A percentile compares a stretch with the other conserved stretches of the same genome.
These are phyloP conservation scores for Tetrapisispora nanseiensis DNA, from an alignment of 805 yeast genomes.

Conservation along the genomic window DNA sequence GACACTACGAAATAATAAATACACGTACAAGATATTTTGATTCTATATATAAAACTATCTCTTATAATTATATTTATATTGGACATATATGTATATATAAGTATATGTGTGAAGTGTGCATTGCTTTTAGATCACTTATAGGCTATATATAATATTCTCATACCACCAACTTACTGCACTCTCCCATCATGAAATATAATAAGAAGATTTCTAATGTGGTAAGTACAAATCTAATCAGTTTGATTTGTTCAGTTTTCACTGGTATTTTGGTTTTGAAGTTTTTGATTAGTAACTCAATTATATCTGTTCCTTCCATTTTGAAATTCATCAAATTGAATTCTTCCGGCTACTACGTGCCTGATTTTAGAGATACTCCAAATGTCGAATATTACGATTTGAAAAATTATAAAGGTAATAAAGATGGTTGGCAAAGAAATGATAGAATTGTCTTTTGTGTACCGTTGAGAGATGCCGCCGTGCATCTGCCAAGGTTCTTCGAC, in stretches of 20 bases:
- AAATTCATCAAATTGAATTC: conserved; percentile 1
- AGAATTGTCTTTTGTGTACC: conserved; percentile 82
- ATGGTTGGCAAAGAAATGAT: conserved; percentile 75
- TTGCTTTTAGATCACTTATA: no score
- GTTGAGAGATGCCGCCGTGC: conserved; percentile 83
- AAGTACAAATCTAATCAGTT: not conserved
- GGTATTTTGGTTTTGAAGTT: not conserved
- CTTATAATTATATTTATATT: no score
- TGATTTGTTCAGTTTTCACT: conserved; percentile 1
- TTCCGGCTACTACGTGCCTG: conserved; percentile 29
- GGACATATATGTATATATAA: not conserved
- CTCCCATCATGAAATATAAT: conserved; percentile 1
- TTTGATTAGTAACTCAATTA: not conserved
- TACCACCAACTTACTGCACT: no score
- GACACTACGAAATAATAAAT: no score
- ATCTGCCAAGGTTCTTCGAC: conserved; percentile 78
- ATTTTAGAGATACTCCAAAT: conserved; percentile 26
- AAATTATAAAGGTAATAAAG: conserved; percentile 51
- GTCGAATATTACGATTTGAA: conserved; percentile 69
- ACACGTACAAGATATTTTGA: no score
- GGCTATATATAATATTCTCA: no score
- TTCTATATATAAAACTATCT: no score
- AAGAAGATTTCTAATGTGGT: not conserved
- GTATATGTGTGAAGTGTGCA: no score
- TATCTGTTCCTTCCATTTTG: not conserved